Base-by-base conservation (phyloP, 192 early-diverging fungal species). In the Entomortierella lignicola region DNA sequence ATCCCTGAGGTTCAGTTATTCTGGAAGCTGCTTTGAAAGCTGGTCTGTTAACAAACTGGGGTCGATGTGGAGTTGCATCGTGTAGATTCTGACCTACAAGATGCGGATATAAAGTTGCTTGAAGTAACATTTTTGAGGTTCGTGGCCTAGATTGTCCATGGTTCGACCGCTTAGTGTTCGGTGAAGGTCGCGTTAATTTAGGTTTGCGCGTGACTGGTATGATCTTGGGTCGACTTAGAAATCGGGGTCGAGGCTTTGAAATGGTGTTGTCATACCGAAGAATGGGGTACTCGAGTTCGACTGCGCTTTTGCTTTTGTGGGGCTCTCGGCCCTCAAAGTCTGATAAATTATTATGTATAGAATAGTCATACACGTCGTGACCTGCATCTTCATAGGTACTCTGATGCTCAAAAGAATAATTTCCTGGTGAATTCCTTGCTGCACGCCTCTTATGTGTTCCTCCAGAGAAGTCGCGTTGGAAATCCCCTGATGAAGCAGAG, bases 41-140 rank as follows among this genome's bases (percentile, higher is more conserved):
- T 8, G 72, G 72, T 55, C 60, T 66, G 52, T 66, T 63, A 34
- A 74, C 39, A 44, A 59, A 27, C 42, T 74, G 72, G 8, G 72
- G 63, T 27, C 21, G 62, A 23, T 25, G 52, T 18, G n/a, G 11
- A n/a, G n/a, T n/a, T 29, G 23, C 23, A 26, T 63, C 8, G 1
- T 30, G 48, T 2, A 27, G n/a, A 32, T 25, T n/a, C 51, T 58
- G 60, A 25, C 42, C 42, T n/a, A 23, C 34, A 7, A 71, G 21
- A 32, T 57, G 69, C 30, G 57, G 44, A 13, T 66, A 58, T 2
- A 66, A 11, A 23, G 55, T 69, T 20, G 32, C 18, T 13, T 53
- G 61, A 12, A 20, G 37, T n/a, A 53, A 48, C 4, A n/a, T 32
- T 10, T 48, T 47, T 58, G 23, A 20, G 43, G 7, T 56, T 2